These are phyloP conservation scores for Scheffersomyces coipomensis DNA, from an alignment of 805 yeast genomes.

Conservation along the genomic window DNA sequence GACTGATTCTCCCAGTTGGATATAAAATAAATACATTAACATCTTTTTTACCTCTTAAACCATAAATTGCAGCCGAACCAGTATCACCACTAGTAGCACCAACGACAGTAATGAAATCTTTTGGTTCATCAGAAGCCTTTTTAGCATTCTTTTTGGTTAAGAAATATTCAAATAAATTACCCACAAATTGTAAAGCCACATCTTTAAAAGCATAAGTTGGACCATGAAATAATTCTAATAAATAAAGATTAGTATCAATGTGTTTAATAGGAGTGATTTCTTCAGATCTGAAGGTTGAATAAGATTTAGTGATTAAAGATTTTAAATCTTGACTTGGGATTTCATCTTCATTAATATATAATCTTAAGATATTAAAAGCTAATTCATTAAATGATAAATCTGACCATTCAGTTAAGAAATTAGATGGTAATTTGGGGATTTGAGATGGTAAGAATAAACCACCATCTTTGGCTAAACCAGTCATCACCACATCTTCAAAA, in stretches of 20 bases:
- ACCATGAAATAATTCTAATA: constrained; percentile 95
- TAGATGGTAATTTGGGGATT: constrained; percentile 66
- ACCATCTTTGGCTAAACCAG: constrained; percentile 95
- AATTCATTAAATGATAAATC: constrained; percentile 77
- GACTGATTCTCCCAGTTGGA: constrained; percentile 97
- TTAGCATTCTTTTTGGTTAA: constrained; percentile 67
- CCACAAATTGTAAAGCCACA: constrained; percentile 97
- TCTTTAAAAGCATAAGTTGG: constrained; percentile 99
- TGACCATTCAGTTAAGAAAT: constrained; percentile 65
- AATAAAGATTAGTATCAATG: constrained; percentile 61
- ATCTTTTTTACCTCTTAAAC: constrained; percentile 93
- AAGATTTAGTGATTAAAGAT: constrained; percentile 64
- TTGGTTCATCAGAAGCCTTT: constrained; percentile 47
- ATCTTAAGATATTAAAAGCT: constrained; percentile 81
- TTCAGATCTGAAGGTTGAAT: constrained; percentile 83
- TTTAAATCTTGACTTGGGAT: constrained; percentile 70
- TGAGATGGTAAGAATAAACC: constrained; percentile 88
- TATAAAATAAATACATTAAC: constrained; percentile 95
- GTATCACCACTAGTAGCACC: constrained; percentile 99
- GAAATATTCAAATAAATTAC: constrained; percentile 93
- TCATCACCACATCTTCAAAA: constrained; percentile 80
- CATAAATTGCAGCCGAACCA: constrained; percentile 98
- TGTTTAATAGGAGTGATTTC: constrained; percentile 86
- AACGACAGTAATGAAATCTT: constrained; percentile 88
- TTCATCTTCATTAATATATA: constrained; percentile 71